Evolutionary conservation across 2,329 filamentous ascomycete genomes (phyloP), one percentile per base, ranked within the genome.

Genomic region (Botrytis deweyae): DNA sequence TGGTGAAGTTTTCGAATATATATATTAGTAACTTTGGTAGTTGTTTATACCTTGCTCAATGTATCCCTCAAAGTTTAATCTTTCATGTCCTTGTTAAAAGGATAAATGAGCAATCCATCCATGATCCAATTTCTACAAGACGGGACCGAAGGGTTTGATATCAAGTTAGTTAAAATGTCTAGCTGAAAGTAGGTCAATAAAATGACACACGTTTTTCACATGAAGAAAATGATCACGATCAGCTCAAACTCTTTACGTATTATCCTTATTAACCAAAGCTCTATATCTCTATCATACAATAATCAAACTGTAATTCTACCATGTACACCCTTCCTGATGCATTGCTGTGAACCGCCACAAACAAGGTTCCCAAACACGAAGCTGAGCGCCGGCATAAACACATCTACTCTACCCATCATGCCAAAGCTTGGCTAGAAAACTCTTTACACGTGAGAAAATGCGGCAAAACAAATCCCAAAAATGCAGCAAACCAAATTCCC

Each of bases 31-130:
- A 49, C 22, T 72, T 49, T 29, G 12, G 10, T 6, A 25, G 18
- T 72, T 25, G 16, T 36, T 33, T 25, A n/a, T 36, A 69, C 58
- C 16, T 72, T 63, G 14, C 72, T 73, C 16, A 29, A 33, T 44
- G 52, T 73, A 20, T 36, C 59, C 33, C 16, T 55, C 4, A 29
- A 25, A 29, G 1, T 18, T 18, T 38, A 49, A 5, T 14, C 20
- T 46, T 55, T 33, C n/a, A 25, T 55, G 22, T 55, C 44, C 3
- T 52, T 38, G n/a, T 7, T 29, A 18, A 16, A 33, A 29, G 8
- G 16, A 4, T 29, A 29, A 4, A 18, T 29, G n/a, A 9, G n/a
- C 29, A 29, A 29, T 18, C n/a, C 8, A 58, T 58, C 52, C 9
- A 29, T 58, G 33, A 36, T 61, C 4, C 33, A 61, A 10, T 36